Evolutionary conservation across 768 basidiomycete species (phyloP).

Genomic region (Omphalotus guepiniiformis): DNA sequence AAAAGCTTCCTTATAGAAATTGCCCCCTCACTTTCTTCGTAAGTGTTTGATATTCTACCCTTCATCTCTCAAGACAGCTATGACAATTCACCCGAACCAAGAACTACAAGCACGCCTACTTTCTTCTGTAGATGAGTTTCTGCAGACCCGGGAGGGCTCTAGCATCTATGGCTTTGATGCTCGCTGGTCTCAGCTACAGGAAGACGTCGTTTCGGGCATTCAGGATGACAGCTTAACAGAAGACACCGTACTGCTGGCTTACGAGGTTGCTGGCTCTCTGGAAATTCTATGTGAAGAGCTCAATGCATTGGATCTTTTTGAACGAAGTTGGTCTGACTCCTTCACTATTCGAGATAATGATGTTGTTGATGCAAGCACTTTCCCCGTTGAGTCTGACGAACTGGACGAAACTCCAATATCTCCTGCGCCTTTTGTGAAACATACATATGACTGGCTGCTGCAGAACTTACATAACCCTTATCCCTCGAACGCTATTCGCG

Average conservation of each 20-base stretch:
- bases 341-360: too few species aligned
- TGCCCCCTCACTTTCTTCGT: neutral
- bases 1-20: neutral
- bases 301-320: neutral
- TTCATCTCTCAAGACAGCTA: too few species aligned
- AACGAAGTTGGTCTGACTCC: neutral
- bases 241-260: neutral
- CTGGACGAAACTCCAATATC: too few species aligned
- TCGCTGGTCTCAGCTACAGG: neutral
- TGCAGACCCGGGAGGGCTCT: neutral
- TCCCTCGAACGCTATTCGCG: conserved; percentile 19
- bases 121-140: neutral
- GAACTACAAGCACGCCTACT: too few species aligned
- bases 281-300: neutral
- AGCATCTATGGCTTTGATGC: neutral
- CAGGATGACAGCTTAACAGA: neutral
- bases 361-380: too few species aligned
- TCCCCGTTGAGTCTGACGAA: too few species aligned
- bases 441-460: neutral
- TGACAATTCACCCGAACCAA: too few species aligned
- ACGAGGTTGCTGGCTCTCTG: neutral
- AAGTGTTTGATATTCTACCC: neutral
- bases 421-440: too few species aligned
- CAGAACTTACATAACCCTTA: conserved; percentile 28
- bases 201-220: neutral